Evolutionary conservation across 106 monocot genomes (phyloP), one percentile per base, ranked within the genome.

Genomic region (Allium fistulosum): DNA sequence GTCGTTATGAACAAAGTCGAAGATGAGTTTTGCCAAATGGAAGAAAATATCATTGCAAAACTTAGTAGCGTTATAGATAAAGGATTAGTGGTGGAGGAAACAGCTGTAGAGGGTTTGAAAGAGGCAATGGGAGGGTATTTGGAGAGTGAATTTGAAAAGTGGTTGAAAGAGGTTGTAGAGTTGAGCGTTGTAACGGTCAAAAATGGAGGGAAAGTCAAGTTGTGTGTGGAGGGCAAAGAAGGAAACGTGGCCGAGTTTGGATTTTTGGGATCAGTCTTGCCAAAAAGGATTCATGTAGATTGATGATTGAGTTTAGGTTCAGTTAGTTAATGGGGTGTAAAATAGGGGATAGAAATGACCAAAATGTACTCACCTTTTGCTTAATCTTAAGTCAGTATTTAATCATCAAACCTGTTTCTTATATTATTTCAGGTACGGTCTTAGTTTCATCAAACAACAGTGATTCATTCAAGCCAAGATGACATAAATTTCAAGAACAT

Each of bases 151-250:
- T 85, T 87, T 69, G 92, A 89, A 59, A 78, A 59, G 48, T 89
- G 97, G 97, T 76, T 85, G 14, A 75, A 64, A 17, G 82, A 97
- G 57, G 86, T 92, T 67, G 82, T 97, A 68, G 72, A 90, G 79
- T 71, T 59, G 17, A 71, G 79, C 62, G 45, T 83, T 67, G 53
- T 47, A 76, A 74, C 83, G 72, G 84, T 84, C 46, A 68, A 69
- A 87, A 87, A 63, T 51, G 84, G 92, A 74, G 88, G 92, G 83
- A 84, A 82, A 61, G 69, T 82, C 58, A 77, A 76, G 69, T 26
- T 97, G 51, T 72, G 17, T 7, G 51, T 83, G 58, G 80, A 85
- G 68, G 75, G 78, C 26, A 81, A 28, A 76, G 70, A 61, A 7
- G 86, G 61, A 72, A 79, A 66, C 70, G 58, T 48, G 13, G 10